Conservation (phyloP, 2,329 filamentous ascomycete genomes). For the Pseudocercospora crystallina region DNA sequence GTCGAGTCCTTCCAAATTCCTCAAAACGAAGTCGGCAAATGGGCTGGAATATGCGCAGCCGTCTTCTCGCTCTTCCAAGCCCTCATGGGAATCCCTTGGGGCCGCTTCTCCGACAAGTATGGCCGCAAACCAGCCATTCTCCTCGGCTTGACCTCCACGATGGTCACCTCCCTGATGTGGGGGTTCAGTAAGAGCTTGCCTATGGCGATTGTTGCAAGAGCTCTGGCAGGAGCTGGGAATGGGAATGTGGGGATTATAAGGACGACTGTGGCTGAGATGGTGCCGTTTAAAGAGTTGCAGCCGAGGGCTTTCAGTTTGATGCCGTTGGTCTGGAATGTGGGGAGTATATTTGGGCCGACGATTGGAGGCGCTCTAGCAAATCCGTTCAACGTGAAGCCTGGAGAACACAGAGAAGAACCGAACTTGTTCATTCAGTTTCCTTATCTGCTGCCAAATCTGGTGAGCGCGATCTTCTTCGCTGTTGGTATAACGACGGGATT, state of each 20-base stretch:
- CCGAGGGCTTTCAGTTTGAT: slow-evolving; percentile 89
- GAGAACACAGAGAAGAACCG: slow-evolving; percentile 43
- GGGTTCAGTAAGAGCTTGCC: slow-evolving; percentile 76
- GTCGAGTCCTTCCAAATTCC: slow-evolving; percentile 74
- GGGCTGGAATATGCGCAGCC: slow-evolving; percentile 82
- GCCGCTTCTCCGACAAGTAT: slow-evolving; percentile 71
- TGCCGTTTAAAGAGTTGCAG: slow-evolving; percentile 81
- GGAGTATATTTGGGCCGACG: slow-evolving; percentile 81
- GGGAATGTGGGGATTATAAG: slow-evolving; percentile 84
- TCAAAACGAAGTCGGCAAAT: slow-evolving; percentile 72
- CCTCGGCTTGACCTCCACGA: slow-evolving; percentile 70
- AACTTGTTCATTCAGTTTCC: slow-evolving; percentile 74
- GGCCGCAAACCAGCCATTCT: slow-evolving; percentile 84
- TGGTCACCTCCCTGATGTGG: slow-evolving; percentile 78
- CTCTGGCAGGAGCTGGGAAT: slow-evolving; percentile 78
- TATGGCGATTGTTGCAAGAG: slow-evolving; percentile 77
- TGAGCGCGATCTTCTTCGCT: slow-evolving; percentile 73
- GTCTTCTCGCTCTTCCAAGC: slow-evolving; percentile 83
- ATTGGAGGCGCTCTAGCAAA: slow-evolving; percentile 86
- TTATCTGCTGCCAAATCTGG: slow-evolving; percentile 80
- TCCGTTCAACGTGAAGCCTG: slow-evolving; percentile 72
- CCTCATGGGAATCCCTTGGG: slow-evolving; percentile 84
- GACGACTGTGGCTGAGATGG: slow-evolving; percentile 83
- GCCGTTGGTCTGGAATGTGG: slow-evolving; percentile 87
- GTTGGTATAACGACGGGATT: slow-evolving; percentile 71